These are phyloP conservation scores for Capsella rubella DNA, from an alignment of 441 rosid genomes.

Conservation along the genomic window DNA sequence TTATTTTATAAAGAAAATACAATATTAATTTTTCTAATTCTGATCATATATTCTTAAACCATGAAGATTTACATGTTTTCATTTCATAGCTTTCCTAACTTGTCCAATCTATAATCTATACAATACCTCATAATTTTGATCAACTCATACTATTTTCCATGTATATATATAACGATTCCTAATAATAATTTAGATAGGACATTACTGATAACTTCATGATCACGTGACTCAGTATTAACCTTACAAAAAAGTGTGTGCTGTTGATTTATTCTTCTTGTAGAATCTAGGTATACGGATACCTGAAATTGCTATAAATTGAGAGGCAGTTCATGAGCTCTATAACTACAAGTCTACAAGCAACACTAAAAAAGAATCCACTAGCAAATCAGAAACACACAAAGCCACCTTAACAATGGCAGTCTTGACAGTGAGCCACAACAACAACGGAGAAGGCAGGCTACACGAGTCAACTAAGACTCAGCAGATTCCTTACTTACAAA, in stretches of 20 bases:
- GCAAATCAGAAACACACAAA: slow-evolving; percentile 33
- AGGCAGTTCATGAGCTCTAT: slow-evolving; percentile 22
- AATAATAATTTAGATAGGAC: slow-evolving; percentile 9
- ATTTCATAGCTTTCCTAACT: background rate
- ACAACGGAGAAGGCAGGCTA: slow-evolving; percentile 31
- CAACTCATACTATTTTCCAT: background rate
- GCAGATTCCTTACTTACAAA: slow-evolving; percentile 29
- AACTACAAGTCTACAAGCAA: slow-evolving; percentile 6
- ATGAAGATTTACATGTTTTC: background rate
- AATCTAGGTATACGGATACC: slow-evolving; percentile 24
- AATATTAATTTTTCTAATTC: background rate
- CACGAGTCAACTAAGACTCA: slow-evolving; percentile 30
- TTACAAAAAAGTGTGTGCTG: slow-evolving; percentile 31
- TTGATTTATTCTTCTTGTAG: slow-evolving; percentile 26
- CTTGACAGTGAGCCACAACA: slow-evolving; percentile 28
- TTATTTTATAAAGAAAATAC: background rate
- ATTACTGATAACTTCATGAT: slow-evolving; percentile 17
- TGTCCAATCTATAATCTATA: background rate
- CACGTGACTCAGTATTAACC: slow-evolving; percentile 27
- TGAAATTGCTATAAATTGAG: slow-evolving; percentile 39
- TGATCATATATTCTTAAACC: background rate
- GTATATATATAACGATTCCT: background rate
- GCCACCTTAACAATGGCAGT: slow-evolving; percentile 40
- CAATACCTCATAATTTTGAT: background rate
- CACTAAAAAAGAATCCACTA: slow-evolving; percentile 1